Evolutionary conservation across 164 flowering plant species (phyloP).

Genomic region (Saururus chinensis): DNA sequence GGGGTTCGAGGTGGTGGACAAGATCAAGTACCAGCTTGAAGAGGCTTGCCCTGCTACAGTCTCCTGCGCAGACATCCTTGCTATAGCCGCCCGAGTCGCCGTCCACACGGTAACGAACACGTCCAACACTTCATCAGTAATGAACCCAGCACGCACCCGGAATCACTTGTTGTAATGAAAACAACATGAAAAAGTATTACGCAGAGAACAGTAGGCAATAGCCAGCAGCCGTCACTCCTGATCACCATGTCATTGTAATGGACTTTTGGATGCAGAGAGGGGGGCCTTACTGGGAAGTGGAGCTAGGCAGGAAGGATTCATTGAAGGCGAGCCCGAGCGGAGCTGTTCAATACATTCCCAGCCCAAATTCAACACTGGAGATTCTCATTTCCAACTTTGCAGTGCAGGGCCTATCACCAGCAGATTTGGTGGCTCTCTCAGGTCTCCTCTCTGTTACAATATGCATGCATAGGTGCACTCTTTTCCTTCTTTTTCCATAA

Average conservation of each 20-base stretch:
- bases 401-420: slow-evolving; percentile 45
- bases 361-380: slow-evolving; percentile 55
- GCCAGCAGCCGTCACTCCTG: too few relatives aligned
- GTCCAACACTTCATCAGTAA: background rate
- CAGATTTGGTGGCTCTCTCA: slow-evolving; percentile 66
- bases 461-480: too few relatives aligned
- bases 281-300: slow-evolving; percentile 67
- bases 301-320: slow-evolving; percentile 65
- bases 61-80: slow-evolving; percentile 77
- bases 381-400: slow-evolving; percentile 46
- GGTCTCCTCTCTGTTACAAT: slow-evolving; percentile 23
- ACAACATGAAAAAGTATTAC: too few relatives aligned
- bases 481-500: too few relatives aligned
- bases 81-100: slow-evolving; percentile 65
- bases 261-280: slow-evolving; percentile 42
- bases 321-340: slow-evolving; percentile 50
- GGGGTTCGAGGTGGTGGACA: slow-evolving; percentile 67
- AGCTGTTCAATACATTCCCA: slow-evolving; percentile 52
- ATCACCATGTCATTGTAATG: too few relatives aligned
- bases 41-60: slow-evolving; percentile 62
- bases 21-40: slow-evolving; percentile 45
- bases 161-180: too few relatives aligned
- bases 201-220: too few relatives aligned
- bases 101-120: slow-evolving; percentile 35
- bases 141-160: too few relatives aligned